Base-by-base conservation (phyloP, 202 grass and related monocot species). In the Saccharum hybrid region DNA sequence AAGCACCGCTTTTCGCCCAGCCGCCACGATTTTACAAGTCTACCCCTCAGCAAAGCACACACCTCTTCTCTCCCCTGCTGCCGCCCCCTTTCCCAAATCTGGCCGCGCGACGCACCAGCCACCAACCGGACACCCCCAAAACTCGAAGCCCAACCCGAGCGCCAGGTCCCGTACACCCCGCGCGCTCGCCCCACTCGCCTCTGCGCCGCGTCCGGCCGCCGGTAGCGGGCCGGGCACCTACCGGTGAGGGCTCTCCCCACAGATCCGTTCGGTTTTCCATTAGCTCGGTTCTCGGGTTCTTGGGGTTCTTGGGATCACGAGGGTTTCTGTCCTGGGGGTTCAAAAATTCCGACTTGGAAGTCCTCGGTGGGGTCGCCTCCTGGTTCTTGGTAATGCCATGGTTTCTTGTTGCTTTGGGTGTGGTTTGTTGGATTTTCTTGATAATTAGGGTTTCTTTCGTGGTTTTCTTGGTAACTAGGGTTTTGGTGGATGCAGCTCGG, bases 61-160 rank as follows among this genome's bases (percentile, higher is more conserved):
- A 5, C 45, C 38, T 71, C 48, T 39, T 18, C 34, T 45, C 8
- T 5, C 0, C 10, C 21, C 12, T 6, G 0, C 30, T 51, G 8
- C 66, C 45, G 23, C 33, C 14, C 38, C 76, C 84, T 87, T 87
- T 80, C 80, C 84, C 88, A 79, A 86, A 90, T 90, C 80, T 79
- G 75, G 37, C 75, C 88, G 84, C 88, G 87, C 88, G 75, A 39
- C 80, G 68, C 88, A 86, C 78, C 83, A 63, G 81, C 83, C 82
- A 80, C 82, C 64, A 80, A 78, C 38, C 82, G 52, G 60, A 61
- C 65, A 23, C 38, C 51, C 6, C 83, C 28, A 4, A 10, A 10
- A 67, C 38, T 57, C 65, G 82, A 62, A 79, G 62, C 40, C 43
- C 56, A 69, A 59, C 64, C 65, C 54, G 26, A 37, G 43, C 63